Base-by-base conservation (phyloP, 164 flowering plant species). In the Stephania cephalantha region DNA sequence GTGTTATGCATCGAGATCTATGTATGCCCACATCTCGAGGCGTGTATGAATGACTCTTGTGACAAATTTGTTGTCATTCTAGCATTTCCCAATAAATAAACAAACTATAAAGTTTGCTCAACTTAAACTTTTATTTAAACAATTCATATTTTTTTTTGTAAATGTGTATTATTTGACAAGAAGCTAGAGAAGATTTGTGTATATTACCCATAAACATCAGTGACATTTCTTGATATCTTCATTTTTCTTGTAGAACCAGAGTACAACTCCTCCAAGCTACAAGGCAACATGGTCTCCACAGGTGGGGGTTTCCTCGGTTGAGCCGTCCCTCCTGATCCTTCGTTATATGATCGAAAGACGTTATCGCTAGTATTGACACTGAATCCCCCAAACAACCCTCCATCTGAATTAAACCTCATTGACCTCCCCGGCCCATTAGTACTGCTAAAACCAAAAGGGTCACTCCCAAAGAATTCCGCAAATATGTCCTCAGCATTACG, bases 171-270 rank as follows among this genome's bases (percentile, higher is more conserved):
- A 2, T 2, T 20, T 29, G 4, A 50, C 20, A 48, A 72, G 70
- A 13, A 58, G 25, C 25, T 25, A 25, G 9, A 72, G 6, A 55
- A 70, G 70, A 61, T n/a, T 6, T 13, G 9, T 5, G 63, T 13
- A 2, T 18, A 45, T 29, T 81, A 81, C 85, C 85, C 84, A 31
- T 73, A 71, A 55, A 79, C 65, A 80, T 84, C 77, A 11, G 79
- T n/a, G n/a, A 80, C 78, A 66, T 79, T 78, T 46, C 92, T 86
- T 9, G 88, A 89, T 42, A 89, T 87, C 76, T 85, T 89, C 90
- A 89, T 89, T 80, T 87, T 89, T 84, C 88, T 86, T 1, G 88
- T 86, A 7, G 90, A 81, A n/a, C 91, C 91, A 6, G 82, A 82
- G 69, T 87, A 88, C 11, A 88, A 81, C 70, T 89, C 92, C 74